A percentile compares a stretch with the other conserved stretches of the same genome.
Evolutionary conservation across 2,329 filamentous ascomycete species (phyloP).

Genomic region (Fusarium liriodendri): DNA sequence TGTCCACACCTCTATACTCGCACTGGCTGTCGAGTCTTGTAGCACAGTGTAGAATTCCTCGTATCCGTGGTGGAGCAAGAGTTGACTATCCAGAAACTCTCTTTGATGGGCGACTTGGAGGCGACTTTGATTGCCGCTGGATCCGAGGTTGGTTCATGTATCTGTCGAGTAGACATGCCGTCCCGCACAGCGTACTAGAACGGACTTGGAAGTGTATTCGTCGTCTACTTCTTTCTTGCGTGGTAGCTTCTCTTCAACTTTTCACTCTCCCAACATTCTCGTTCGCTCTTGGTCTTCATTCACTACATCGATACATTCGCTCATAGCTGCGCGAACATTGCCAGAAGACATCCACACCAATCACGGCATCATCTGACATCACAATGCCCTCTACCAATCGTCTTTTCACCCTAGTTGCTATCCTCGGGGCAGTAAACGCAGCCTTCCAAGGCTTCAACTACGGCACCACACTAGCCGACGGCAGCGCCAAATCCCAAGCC

Average conservation of each 20-base stretch:
- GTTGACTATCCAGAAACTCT: not conserved
- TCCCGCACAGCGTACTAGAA: conserved; percentile 8
- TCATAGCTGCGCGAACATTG: conserved; percentile 5
- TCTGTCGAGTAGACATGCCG: not conserved
- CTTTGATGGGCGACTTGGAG: not conserved
- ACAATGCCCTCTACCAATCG: conserved; percentile 48
- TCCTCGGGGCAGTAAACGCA: conserved; percentile 50
- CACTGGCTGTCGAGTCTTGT: conserved; percentile 20
- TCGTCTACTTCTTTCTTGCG: not conserved
- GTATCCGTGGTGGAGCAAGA: not conserved
- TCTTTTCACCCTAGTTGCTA: conserved; percentile 50
- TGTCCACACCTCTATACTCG: conserved; percentile 1
- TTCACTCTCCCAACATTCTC: not conserved
- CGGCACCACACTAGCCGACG: conserved; percentile 70
- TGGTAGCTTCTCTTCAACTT: not conserved
- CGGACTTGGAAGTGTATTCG: conserved; percentile 21
- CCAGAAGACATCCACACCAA: not conserved
- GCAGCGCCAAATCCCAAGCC: conserved; percentile 67
- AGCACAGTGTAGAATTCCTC: not conserved
- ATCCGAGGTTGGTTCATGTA: not conserved
- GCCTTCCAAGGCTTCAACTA: conserved; percentile 79
- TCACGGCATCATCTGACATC: not conserved
- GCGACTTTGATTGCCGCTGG: not conserved
- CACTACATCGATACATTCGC: conserved; percentile 27
- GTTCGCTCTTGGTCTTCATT: not conserved